Evolutionary conservation across 1,284 basidiomycete species (phyloP).

Genomic region (Pholiota adiposa): DNA sequence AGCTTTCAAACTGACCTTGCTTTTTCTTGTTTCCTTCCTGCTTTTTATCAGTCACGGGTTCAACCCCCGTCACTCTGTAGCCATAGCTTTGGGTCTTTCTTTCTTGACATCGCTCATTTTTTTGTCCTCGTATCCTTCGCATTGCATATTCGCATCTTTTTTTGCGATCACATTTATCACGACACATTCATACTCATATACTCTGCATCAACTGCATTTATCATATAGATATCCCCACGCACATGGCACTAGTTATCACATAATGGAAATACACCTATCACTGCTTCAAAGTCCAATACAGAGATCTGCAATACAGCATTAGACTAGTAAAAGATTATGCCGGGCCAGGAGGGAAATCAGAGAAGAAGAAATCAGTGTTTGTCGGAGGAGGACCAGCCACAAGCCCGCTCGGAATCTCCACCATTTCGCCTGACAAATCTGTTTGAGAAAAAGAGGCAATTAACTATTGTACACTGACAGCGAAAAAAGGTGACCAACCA

Average conservation of each 20-base stretch:
- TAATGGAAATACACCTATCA: slow-evolving; percentile 23
- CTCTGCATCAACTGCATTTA: slow-evolving; percentile 36
- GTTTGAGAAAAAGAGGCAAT: slow-evolving; percentile 14
- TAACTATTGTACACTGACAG: not conserved
- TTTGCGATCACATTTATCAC: slow-evolving; percentile 19
- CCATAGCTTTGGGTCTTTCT: slow-evolving; percentile 27
- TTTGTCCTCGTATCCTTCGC: slow-evolving; percentile 18
- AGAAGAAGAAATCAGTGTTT: slow-evolving; percentile 89
- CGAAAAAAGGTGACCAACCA: slow-evolving; percentile 51
- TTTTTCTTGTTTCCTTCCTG: slow-evolving; percentile 18
- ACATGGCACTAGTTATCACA: slow-evolving; percentile 28
- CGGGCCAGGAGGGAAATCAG: slow-evolving; percentile 44
- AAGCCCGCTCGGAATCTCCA: slow-evolving; percentile 86
- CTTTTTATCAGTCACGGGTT: slow-evolving; percentile 52
- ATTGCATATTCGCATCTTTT: slow-evolving; percentile 35
- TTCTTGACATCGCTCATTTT: slow-evolving; percentile 15
- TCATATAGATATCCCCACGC: slow-evolving; percentile 31
- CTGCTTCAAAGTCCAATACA: slow-evolving; percentile 6
- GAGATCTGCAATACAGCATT: not conserved
- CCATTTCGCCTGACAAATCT: slow-evolving; percentile 91
- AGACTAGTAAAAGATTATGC: not conserved
- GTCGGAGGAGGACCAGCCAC: slow-evolving; percentile 73
- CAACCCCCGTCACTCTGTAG: slow-evolving; percentile 69
- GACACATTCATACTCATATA: slow-evolving; percentile 20
- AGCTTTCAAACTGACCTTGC: slow-evolving; percentile 6